These are phyloP conservation scores for Setaria italica DNA, from an alignment of 202 grass and related monocot species.

Conservation along the genomic window DNA sequence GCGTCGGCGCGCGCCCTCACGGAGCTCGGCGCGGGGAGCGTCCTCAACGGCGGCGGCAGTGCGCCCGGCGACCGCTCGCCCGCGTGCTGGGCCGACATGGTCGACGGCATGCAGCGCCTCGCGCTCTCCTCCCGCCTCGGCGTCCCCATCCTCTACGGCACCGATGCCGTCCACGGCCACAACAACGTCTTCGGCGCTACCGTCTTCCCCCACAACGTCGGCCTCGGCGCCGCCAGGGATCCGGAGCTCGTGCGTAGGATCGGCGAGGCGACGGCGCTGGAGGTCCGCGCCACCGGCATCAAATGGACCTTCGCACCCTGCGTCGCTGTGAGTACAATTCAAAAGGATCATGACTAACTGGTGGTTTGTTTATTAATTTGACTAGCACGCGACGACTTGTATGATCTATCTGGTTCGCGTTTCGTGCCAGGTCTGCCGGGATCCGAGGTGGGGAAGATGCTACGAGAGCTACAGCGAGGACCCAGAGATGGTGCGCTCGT, in stretches of 20 bases:
- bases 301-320: slow-evolving; percentile 94
- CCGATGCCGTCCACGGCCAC: slow-evolving; percentile 88
- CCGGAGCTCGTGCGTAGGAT: slow-evolving; percentile 64
- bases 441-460: slow-evolving; percentile 90
- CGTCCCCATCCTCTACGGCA: slow-evolving; percentile 81
- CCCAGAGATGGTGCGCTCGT: slow-evolving; percentile 65
- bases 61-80: slow-evolving; percentile 43
- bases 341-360: not conserved
- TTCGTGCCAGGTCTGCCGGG: slow-evolving; percentile 67
- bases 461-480: slow-evolving; percentile 92
- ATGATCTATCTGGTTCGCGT: not conserved
- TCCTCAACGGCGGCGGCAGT: slow-evolving; percentile 83
- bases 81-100: slow-evolving; percentile 75
- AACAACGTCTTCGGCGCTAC: slow-evolving; percentile 93
- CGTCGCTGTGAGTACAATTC: slow-evolving; percentile 68
- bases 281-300: slow-evolving; percentile 84
- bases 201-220: slow-evolving; percentile 92
- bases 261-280: slow-evolving; percentile 79
- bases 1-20: slow-evolving; percentile 53
- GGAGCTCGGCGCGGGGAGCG: slow-evolving; percentile 62
- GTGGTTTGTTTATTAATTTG: not conserved
- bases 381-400: not conserved
- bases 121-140: slow-evolving; percentile 80
- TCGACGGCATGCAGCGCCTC: slow-evolving; percentile 81
- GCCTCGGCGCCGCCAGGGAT: slow-evolving; percentile 81